Evolutionary conservation across 805 yeast genomes (phyloP).

Genomic region (Candida ascalaphidarum): DNA sequence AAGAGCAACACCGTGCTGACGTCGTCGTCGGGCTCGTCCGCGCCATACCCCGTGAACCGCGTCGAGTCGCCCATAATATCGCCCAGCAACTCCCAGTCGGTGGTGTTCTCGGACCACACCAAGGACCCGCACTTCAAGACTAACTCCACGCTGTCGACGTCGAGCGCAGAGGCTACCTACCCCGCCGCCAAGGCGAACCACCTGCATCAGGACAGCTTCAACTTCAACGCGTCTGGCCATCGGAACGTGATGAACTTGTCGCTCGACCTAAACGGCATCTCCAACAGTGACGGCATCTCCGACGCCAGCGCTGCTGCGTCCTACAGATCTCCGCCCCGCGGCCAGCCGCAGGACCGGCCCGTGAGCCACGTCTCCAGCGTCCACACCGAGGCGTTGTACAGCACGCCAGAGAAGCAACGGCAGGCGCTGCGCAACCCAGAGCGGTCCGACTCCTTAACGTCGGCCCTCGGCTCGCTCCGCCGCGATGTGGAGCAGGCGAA

Average conservation of each 20-base stretch:
- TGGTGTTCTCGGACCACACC: too few relatives aligned
- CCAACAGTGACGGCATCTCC: slow-evolving; percentile 1
- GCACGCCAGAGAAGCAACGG: slow-evolving; percentile 1
- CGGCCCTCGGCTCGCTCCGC: slow-evolving; percentile 7
- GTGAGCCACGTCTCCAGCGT: not conserved
- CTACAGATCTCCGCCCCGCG: too few relatives aligned
- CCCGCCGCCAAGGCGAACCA: too few relatives aligned
- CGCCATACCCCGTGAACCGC: not conserved
- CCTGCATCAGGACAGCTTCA: slow-evolving; percentile 7
- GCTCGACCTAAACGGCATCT: slow-evolving; percentile 5
- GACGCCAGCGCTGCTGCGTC: slow-evolving; percentile 4
- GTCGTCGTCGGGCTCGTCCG: not conserved
- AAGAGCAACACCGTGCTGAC: too few relatives aligned
- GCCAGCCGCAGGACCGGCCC: too few relatives aligned
- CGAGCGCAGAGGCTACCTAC: too few relatives aligned
- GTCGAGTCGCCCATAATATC: not conserved
- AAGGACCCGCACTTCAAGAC: not conserved
- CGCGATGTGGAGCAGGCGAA: too few relatives aligned
- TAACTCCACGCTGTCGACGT: slow-evolving; percentile 1
- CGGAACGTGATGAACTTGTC: slow-evolving; percentile 17
- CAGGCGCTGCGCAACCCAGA: slow-evolving; percentile 1
- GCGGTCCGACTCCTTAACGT: slow-evolving; percentile 1
- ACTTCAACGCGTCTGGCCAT: slow-evolving; percentile 8
- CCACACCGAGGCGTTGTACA: not conserved
- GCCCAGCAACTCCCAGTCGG: slow-evolving; percentile 1